phyloP scores from a whole-genome alignment of 1,284 basidiomycete genomes.

The Marasmius tenuissimus region DNA sequence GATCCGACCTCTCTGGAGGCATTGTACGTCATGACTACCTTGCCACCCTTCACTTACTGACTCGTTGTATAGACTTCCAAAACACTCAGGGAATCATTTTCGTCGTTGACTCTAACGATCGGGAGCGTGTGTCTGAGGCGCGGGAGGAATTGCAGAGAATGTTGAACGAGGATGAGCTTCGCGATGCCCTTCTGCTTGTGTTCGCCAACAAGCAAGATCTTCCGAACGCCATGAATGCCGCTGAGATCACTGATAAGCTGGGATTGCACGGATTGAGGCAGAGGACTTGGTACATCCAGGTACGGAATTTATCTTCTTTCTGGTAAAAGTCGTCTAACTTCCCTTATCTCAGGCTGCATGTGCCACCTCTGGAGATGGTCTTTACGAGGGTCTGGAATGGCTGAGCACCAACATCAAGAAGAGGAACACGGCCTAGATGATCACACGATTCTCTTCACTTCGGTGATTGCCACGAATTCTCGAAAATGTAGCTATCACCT shows the following conservation, averaged over 20 bases:
- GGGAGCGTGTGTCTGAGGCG: conserved; percentile 99
- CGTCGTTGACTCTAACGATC: conserved; percentile 99
- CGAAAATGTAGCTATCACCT: conserved; percentile 43
- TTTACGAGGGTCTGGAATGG: conserved; percentile 99
- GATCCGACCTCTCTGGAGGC: conserved; percentile 99
- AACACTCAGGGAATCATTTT: conserved; percentile 99
- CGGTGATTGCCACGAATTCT: conserved; percentile 46
- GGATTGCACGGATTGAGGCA: conserved; percentile 96
- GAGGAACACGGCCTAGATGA: conserved; percentile 54
- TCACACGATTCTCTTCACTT: conserved; percentile 40
- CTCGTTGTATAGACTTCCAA: conserved; percentile 84
- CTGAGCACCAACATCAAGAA: conserved; percentile 88
- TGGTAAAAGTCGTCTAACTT: conserved; percentile 14
- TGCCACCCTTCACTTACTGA: conserved; percentile 19
- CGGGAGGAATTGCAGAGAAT: conserved; percentile 99
- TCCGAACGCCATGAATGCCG: conserved; percentile 99
- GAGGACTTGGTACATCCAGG: conserved; percentile 99
- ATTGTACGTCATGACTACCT: conserved; percentile 68
- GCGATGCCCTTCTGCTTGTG: conserved; percentile 97
- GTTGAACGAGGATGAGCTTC: conserved; percentile 99
- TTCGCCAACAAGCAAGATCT: conserved; percentile 99
- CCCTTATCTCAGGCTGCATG: conserved; percentile 77
- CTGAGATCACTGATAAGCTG: conserved; percentile 99
- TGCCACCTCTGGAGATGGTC: conserved; percentile 97
- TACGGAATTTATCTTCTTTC: conserved; percentile 36